These are phyloP conservation scores for Porodaedalea pini DNA, from an alignment of 1,284 basidiomycete genomes.

Conservation along the genomic window DNA sequence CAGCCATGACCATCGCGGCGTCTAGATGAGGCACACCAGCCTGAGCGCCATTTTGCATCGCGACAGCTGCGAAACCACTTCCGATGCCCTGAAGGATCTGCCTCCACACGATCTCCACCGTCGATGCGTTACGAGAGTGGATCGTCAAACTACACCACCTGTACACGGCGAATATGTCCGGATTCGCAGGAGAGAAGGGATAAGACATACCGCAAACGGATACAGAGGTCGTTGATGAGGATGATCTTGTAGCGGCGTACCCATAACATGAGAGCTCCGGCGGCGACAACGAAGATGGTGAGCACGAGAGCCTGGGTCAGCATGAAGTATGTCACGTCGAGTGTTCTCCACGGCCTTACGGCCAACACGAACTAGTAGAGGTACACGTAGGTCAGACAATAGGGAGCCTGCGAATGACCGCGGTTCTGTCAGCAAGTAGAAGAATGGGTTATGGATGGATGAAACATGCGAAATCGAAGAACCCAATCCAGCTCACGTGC, in stretches of 20 bases:
- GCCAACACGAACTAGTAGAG: too few relatives aligned
- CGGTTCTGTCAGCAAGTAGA: background rate
- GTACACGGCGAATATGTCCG: background rate
- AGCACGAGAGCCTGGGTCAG: too few relatives aligned
- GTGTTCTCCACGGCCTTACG: too few relatives aligned
- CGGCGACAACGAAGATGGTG: slow-evolving; percentile 61
- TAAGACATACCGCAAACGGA: slow-evolving; percentile 42
- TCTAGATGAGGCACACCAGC: slow-evolving; percentile 73
- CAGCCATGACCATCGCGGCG: slow-evolving; percentile 78
- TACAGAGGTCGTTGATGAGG: slow-evolving; percentile 44
- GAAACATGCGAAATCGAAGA: slow-evolving; percentile 71
- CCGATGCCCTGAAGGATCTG: slow-evolving; percentile 78
- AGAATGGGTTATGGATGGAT: slow-evolving; percentile 26
- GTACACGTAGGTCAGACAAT: too few relatives aligned
- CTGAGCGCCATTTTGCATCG: slow-evolving; percentile 74
- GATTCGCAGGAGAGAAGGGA: slow-evolving; percentile 51
- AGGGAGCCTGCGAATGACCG: slow-evolving; percentile 45
- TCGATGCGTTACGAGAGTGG: slow-evolving; percentile 59
- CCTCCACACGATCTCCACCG: slow-evolving; percentile 61
- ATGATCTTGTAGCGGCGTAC: slow-evolving; percentile 58
- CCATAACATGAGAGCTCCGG: slow-evolving; percentile 54
- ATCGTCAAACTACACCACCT: slow-evolving; percentile 71
- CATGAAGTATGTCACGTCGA: too few relatives aligned
- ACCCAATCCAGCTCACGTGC: slow-evolving; percentile 60
- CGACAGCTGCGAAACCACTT: slow-evolving; percentile 71